phyloP scores from a whole-genome alignment of 805 yeast species.

The Kluyveromyces aestuarii region DNA sequence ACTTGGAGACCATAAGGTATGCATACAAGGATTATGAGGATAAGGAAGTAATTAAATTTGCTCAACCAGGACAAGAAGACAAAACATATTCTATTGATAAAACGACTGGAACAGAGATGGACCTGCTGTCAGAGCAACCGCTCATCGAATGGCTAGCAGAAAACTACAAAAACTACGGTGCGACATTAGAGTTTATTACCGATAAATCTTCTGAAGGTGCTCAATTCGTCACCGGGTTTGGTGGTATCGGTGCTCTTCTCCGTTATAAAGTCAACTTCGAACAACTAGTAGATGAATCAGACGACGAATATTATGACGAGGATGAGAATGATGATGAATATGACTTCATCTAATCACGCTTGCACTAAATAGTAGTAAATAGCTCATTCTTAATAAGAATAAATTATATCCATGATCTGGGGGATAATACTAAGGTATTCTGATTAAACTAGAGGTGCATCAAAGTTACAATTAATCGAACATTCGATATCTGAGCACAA shows the following conservation, averaged over 20 bases:
- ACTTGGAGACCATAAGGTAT: conserved; percentile 76
- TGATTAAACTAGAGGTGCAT: no score
- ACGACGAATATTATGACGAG: conserved; percentile 81
- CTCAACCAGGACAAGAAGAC: conserved; percentile 62
- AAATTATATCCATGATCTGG: neutral
- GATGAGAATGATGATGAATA: conserved; percentile 32
- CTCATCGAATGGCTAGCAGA: conserved; percentile 97
- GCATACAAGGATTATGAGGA: conserved; percentile 80
- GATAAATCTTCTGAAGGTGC: conserved; percentile 98
- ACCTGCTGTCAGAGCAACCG: conserved; percentile 72
- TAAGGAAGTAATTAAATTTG: conserved; percentile 61
- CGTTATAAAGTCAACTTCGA: conserved; percentile 97
- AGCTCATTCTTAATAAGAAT: neutral
- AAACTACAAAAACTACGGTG: conserved; percentile 90
- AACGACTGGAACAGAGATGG: conserved; percentile 87
- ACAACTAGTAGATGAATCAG: conserved; percentile 81
- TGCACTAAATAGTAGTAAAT: neutral
- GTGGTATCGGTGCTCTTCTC: conserved; percentile 96
- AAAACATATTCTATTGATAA: conserved; percentile 73
- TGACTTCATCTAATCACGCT: conserved; percentile 25
- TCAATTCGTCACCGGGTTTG: conserved; percentile 94
- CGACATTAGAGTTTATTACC: conserved; percentile 90
- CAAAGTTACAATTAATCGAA: no score
- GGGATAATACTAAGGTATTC: neutral
- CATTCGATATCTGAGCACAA: no score